Evolutionary conservation across 1,284 basidiomycete species (phyloP).

Genomic region (Thecaphora thlaspeos): DNA sequence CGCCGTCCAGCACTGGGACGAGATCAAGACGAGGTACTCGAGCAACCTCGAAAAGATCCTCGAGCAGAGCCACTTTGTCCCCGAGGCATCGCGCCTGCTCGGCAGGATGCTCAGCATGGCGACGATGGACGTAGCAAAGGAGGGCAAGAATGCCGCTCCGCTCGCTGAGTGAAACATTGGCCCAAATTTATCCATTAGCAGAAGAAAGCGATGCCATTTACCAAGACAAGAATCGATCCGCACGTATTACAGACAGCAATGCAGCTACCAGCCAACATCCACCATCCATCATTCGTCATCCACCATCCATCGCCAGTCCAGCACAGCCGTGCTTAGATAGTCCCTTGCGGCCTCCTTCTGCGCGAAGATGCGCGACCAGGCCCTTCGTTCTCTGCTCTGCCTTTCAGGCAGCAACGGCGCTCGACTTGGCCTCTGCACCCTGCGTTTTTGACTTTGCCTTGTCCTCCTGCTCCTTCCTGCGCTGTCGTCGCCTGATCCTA

Average conservation of each 20-base stretch:
- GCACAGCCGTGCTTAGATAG: too few relatives aligned
- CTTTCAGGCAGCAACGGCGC: background rate
- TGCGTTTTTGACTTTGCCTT: constrained; percentile 4
- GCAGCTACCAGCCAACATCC: too few relatives aligned
- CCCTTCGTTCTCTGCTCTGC: too few relatives aligned
- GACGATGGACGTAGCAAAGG: background rate
- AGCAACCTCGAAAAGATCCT: constrained; percentile 1
- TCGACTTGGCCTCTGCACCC: background rate
- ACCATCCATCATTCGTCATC: too few relatives aligned
- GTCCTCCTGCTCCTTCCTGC: constrained; percentile 40
- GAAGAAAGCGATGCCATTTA: too few relatives aligned
- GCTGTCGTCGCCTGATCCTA: constrained; percentile 42
- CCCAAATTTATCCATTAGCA: too few relatives aligned
- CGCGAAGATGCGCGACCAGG: too few relatives aligned
- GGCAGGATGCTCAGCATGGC: constrained; percentile 6
- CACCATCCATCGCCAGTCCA: too few relatives aligned
- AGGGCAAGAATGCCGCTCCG: too few relatives aligned
- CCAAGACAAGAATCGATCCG: too few relatives aligned
- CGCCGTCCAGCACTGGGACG: constrained; percentile 18
- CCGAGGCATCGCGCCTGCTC: constrained; percentile 4
- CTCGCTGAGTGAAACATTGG: background rate
- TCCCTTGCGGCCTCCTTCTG: too few relatives aligned
- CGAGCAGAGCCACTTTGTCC: background rate
- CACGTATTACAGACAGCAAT: too few relatives aligned
- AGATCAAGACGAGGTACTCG: constrained; percentile 5